Evolutionary conservation across 2,329 filamentous ascomycete genomes (phyloP), one percentile per base, ranked within the genome.

Genomic region (Cylindrodendrum hubeiense): DNA sequence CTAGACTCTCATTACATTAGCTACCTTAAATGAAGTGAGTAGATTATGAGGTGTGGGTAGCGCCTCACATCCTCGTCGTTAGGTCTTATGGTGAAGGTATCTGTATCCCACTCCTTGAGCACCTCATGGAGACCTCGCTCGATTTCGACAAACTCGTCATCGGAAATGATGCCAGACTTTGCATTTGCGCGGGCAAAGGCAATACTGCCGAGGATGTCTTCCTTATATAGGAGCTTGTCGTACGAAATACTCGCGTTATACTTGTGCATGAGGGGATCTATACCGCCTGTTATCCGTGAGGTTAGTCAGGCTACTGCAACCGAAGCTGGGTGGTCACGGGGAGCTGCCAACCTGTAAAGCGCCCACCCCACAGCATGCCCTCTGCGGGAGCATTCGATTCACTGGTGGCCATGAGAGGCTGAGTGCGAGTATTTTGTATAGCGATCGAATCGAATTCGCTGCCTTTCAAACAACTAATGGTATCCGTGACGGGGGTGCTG

Each of bases 241-340:
- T 91, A 95, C 77, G 88, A 89, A 71, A 97, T 91, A 59, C 88
- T 91, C 74, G 91, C 90, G 79, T 97, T 97, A 85, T 95, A 97
- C 71, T 91, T 86, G 66, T 90, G 86, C 93, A 97, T 97, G 55
- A 97, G 87, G 55, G 93, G 93, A 81, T 97, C 93, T 72, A 95
- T 89, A 70, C 87, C 92, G 37, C 72, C 72, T 76, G 8, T 13
- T 22, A 24, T 65, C 21, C 67, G 68, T 46, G 37, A 73, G 55
- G 74, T 78, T 56, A 80, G 77, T 73, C n/a, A n/a, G n/a, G n/a
- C 69, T 67, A 74, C 54, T 66, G 41, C 4, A 74, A 66, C 60
- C 19, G 65, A 70, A 71, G 71, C 71, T 72, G n/a, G n/a, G n/a
- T 70, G 65, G 55, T 47, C 63, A 66, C 68, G 41, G 63, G 46